Conservation (phyloP, 148 eudicot genomes). For the Suaeda aralocaspica region DNA sequence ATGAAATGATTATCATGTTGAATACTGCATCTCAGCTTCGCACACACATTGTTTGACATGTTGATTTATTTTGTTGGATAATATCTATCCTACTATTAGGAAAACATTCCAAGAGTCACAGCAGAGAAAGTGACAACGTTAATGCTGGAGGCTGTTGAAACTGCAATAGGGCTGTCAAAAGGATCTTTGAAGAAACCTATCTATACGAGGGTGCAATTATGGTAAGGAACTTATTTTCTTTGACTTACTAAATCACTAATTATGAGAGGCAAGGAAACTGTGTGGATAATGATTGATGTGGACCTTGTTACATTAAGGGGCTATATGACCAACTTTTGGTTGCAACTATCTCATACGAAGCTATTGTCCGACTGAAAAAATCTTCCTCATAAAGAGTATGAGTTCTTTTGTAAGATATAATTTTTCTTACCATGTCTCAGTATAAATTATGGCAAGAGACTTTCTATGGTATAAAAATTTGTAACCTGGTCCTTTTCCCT, state of each 20-base stretch:
- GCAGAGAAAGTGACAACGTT: conserved; percentile 79
- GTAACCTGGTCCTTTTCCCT: too few relatives aligned
- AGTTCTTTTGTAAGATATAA: too few relatives aligned
- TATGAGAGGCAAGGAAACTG: too few relatives aligned
- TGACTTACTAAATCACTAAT: not conserved
- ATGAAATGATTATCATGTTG: not conserved
- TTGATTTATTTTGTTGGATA: conserved; percentile 1
- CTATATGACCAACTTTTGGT: too few relatives aligned
- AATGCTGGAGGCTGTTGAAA: conserved; percentile 85
- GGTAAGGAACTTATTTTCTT: conserved; percentile 43
- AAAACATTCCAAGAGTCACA: conserved; percentile 70
- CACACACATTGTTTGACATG: not conserved
- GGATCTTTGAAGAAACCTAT: conserved; percentile 64
- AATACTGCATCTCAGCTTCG: not conserved
- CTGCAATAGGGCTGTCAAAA: conserved; percentile 64
- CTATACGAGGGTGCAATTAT: conserved; percentile 69
- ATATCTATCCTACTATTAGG: conserved; percentile 40
- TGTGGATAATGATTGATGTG: too few relatives aligned
- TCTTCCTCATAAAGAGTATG: too few relatives aligned
- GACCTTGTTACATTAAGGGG: too few relatives aligned
- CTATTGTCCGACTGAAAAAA: too few relatives aligned
- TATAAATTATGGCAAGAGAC: too few relatives aligned
- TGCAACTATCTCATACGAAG: too few relatives aligned
- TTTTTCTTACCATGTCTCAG: too few relatives aligned
- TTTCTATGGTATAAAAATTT: too few relatives aligned